Evolutionary conservation across 306 rosid species (phyloP).

Genomic region (Cucurbita pepo): DNA sequence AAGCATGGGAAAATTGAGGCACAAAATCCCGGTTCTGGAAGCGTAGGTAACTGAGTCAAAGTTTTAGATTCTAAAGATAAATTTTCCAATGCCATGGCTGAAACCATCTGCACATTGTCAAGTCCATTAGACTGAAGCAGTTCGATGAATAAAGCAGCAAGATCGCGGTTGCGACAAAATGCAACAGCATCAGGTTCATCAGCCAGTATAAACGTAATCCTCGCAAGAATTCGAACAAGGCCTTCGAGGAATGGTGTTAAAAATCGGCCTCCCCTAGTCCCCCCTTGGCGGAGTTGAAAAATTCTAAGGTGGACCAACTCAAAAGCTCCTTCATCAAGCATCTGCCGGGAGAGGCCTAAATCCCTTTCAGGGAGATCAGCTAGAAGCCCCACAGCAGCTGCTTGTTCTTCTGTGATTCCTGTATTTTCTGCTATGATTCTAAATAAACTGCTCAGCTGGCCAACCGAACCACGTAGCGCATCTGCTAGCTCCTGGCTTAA

Average conservation of each 20-base stretch:
- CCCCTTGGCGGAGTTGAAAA: slow-evolving; percentile 61
- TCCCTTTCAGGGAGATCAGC: slow-evolving; percentile 96
- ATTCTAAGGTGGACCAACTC: slow-evolving; percentile 41
- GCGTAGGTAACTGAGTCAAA: slow-evolving; percentile 51
- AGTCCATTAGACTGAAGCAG: slow-evolving; percentile 79
- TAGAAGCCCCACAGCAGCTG: slow-evolving; percentile 78
- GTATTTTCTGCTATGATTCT: slow-evolving; percentile 66
- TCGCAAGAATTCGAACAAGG: slow-evolving; percentile 70
- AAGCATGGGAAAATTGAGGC: slow-evolving; percentile 64
- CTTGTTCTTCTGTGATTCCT: slow-evolving; percentile 82
- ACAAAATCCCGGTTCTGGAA: slow-evolving; percentile 49
- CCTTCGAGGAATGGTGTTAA: slow-evolving; percentile 83
- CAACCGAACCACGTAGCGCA: slow-evolving; percentile 82
- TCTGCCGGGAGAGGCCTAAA: slow-evolving; percentile 91
- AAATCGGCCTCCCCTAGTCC: slow-evolving; percentile 60
- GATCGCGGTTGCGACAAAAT: slow-evolving; percentile 54
- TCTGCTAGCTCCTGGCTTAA: slow-evolving; percentile 96
- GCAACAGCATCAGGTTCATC: slow-evolving; percentile 61
- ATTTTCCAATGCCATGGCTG: slow-evolving; percentile 87
- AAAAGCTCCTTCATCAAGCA: slow-evolving; percentile 81
- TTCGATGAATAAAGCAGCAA: slow-evolving; percentile 60
- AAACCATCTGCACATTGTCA: slow-evolving; percentile 82
- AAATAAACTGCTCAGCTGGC: slow-evolving; percentile 82
- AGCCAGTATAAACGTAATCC: slow-evolving; percentile 58
- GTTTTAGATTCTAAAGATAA: slow-evolving; percentile 59